Percentiles rank a stretch among this genome's conserved stretches.
These are phyloP conservation scores for Berberis thunbergii DNA, from an alignment of 164 flowering plant genomes.

Conservation along the genomic window DNA sequence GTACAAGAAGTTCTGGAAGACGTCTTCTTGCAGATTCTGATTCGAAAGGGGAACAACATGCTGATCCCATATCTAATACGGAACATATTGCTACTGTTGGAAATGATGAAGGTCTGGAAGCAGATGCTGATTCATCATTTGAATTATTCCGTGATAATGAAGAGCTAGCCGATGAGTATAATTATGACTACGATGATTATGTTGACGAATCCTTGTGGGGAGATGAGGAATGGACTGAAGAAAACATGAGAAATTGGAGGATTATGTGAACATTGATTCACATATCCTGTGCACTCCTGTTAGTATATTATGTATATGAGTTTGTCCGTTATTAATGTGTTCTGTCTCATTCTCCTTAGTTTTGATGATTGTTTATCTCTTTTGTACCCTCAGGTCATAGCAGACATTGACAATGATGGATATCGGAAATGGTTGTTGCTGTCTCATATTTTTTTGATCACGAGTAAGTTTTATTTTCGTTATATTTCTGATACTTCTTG, in stretches of 20 bases:
- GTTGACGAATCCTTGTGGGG: constrained; percentile 93
- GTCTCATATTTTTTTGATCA: constrained; percentile 98
- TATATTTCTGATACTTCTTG: background rate
- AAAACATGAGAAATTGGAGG: constrained; percentile 69
- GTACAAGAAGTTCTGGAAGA: constrained; percentile 39
- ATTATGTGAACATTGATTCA: constrained; percentile 81
- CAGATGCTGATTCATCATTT: constrained; percentile 88
- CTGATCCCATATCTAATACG: constrained; percentile 29
- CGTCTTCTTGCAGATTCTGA: constrained; percentile 62
- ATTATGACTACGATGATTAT: constrained; percentile 97
- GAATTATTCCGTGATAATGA: constrained; percentile 84
- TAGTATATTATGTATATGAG: constrained; percentile 21
- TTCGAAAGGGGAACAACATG: constrained; percentile 27
- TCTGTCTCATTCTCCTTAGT: background rate
- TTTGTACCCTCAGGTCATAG: constrained; percentile 58
- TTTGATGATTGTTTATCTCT: background rate
- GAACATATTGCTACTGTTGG: constrained; percentile 58
- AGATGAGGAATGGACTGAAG: constrained; percentile 91
- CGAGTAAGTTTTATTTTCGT: constrained; percentile 52
- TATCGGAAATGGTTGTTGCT: constrained; percentile 88
- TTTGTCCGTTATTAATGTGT: background rate
- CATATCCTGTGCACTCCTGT: constrained; percentile 93
- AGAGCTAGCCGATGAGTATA: constrained; percentile 92
- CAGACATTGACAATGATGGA: constrained; percentile 93
- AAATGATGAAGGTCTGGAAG: constrained; percentile 70